A percentile compares a stretch with the other conserved stretches of the same genome.
These are phyloP conservation scores for Candida germanica DNA, from an alignment of 805 yeast species.

Conservation along the genomic window DNA sequence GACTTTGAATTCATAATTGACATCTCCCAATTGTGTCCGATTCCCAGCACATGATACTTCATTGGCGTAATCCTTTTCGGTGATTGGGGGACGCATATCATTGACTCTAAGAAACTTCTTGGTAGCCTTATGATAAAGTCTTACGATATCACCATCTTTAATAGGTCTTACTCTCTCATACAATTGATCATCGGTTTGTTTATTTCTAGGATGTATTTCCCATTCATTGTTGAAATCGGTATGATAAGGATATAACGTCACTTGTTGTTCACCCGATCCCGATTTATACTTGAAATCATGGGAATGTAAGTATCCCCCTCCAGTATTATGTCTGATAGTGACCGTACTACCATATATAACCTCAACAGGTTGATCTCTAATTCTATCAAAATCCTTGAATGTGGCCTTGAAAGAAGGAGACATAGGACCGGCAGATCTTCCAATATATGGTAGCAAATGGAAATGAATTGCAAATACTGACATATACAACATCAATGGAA, in stretches of 20 bases:
- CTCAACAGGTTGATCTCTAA: constrained; percentile 50
- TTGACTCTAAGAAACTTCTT: constrained; percentile 62
- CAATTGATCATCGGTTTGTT: constrained; percentile 38
- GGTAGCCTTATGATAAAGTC: constrained; percentile 69
- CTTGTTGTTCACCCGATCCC: constrained; percentile 76
- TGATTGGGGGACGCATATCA: constrained; percentile 78
- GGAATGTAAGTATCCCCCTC: constrained; percentile 81
- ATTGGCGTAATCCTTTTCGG: constrained; percentile 85
- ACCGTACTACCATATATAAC: constrained; percentile 72
- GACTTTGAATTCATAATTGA: constrained; percentile 68
- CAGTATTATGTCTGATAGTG: constrained; percentile 63
- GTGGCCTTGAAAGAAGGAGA: constrained; percentile 66
- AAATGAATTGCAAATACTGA: constrained; percentile 59
- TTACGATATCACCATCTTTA: constrained; percentile 53
- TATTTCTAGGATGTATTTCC: constrained; percentile 36
- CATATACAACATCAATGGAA: constrained; percentile 61
- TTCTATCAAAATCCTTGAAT: constrained; percentile 40
- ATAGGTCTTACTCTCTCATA: constrained; percentile 33
- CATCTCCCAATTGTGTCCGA: constrained; percentile 58
- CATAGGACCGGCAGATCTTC: constrained; percentile 61
- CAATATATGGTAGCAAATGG: constrained; percentile 40
- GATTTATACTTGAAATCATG: constrained; percentile 59
- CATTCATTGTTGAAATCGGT: constrained; percentile 68
- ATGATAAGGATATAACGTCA: constrained; percentile 63
- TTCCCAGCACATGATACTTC: constrained; percentile 78